phyloP scores from a whole-genome alignment of 192 early-diverging fungal species.

The Thamnidium elegans region DNA sequence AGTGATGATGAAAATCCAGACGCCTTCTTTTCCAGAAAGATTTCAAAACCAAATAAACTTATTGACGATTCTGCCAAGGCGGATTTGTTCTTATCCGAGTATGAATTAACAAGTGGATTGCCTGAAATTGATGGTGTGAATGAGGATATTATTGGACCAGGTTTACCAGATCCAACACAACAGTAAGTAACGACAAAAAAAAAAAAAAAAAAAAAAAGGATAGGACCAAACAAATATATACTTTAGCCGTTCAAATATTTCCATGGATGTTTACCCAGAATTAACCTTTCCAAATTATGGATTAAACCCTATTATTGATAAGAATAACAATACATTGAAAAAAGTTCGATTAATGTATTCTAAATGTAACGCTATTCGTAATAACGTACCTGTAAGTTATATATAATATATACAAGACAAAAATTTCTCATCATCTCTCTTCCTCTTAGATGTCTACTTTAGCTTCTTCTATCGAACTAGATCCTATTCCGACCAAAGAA shows the following conservation, averaged over 20 bases:
- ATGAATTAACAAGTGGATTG: constrained; percentile 39
- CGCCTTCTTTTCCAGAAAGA: constrained; percentile 32
- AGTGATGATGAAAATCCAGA: constrained; percentile 38
- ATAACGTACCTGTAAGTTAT: constrained; percentile 37
- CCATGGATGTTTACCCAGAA: constrained; percentile 31
- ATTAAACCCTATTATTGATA: constrained; percentile 38
- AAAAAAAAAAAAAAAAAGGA: not conserved
- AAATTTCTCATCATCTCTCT: not conserved
- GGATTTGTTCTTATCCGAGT: constrained; percentile 56
- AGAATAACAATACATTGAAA: constrained; percentile 40
- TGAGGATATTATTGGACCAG: not conserved
- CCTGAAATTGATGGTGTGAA: constrained; percentile 36
- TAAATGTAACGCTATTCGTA: constrained; percentile 41
- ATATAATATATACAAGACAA: not conserved
- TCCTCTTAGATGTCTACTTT: constrained; percentile 4
- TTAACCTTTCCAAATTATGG: constrained; percentile 38
- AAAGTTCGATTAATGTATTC: constrained; percentile 44
- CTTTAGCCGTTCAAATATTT: not conserved
- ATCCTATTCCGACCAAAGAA: not conserved
- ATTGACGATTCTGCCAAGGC: constrained; percentile 21
- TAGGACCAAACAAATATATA: not conserved
- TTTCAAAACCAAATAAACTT: constrained; percentile 19
- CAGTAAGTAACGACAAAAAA: not conserved
- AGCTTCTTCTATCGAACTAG: not conserved
- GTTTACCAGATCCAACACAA: not conserved